Evolutionary conservation across 1,284 basidiomycete species (phyloP).

Genomic region (Malassezia globosa): DNA sequence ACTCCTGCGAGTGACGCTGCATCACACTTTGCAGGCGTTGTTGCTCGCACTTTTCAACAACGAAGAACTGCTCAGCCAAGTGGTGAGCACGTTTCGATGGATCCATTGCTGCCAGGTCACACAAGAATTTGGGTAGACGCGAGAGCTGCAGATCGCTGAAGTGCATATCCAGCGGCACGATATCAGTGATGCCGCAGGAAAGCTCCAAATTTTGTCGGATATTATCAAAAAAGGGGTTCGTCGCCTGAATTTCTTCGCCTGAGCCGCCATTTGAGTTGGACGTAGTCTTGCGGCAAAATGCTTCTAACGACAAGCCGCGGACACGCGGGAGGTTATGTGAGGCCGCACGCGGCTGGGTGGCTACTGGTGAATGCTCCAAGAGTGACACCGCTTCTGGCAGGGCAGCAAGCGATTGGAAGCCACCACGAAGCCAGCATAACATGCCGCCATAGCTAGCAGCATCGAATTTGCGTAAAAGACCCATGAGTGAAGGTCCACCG

Average conservation of each 20-base stretch:
- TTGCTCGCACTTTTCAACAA: conserved; percentile 80
- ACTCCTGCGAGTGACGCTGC: conserved; percentile 64
- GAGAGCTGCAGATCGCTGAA: conserved; percentile 9
- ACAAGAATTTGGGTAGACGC: conserved; percentile 69
- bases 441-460: conserved; percentile 34
- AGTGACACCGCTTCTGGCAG: background rate
- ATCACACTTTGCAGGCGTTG: conserved; percentile 76
- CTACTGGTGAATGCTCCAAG: background rate
- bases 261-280: background rate
- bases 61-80: conserved; percentile 80
- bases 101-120: conserved; percentile 55
- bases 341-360: background rate
- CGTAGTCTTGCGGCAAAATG: conserved; percentile 29
- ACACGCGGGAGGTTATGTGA: background rate
- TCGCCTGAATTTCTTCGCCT: background rate
- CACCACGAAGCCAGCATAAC: conserved; percentile 42
- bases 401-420: conserved; percentile 21
- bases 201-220: conserved; percentile 90
- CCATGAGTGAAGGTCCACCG: conserved; percentile 37
- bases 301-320: conserved; percentile 33
- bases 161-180: conserved; percentile 25
- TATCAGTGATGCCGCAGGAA: conserved; percentile 58
- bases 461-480: conserved; percentile 43
- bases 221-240: conserved; percentile 60
- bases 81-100: conserved; percentile 60